A percentile compares a stretch with the other conserved stretches of the same genome.
These are phyloP conservation scores for Didymosphaeria variabile DNA, from an alignment of 2,329 filamentous ascomycete genomes.

Conservation along the genomic window DNA sequence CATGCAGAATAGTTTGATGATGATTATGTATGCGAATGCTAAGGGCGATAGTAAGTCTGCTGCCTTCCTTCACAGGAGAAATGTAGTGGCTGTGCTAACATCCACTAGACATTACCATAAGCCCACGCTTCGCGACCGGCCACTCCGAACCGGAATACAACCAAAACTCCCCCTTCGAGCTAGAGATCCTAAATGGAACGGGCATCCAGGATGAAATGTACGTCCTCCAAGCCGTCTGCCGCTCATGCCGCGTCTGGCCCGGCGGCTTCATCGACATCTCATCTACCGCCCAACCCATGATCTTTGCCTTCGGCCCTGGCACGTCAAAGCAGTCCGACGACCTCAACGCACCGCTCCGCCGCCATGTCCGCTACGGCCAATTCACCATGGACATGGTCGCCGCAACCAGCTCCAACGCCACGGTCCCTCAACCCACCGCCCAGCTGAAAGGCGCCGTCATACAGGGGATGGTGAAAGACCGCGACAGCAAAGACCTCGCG, in stretches of 20 bases:
- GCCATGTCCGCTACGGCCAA: conserved; percentile 50
- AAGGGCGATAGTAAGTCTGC: conserved; percentile 42
- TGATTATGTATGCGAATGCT: conserved; percentile 54
- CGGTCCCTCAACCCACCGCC: conserved; percentile 41
- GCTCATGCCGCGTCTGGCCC: conserved; percentile 51
- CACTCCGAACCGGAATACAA: conserved; percentile 49
- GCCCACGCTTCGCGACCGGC: conserved; percentile 45
- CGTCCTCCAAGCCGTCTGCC: conserved; percentile 49
- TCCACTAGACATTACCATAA: conserved; percentile 46
- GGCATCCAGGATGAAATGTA: conserved; percentile 48
- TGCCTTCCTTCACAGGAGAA: background rate
- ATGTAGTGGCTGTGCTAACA: conserved; percentile 17
- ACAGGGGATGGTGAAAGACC: conserved; percentile 33
- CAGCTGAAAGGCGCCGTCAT: conserved; percentile 36
- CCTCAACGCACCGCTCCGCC: conserved; percentile 43
- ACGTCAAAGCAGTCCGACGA: conserved; percentile 40
- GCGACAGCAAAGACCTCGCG: conserved; percentile 38
- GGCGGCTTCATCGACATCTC: conserved; percentile 47
- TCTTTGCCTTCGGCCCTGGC: conserved; percentile 53
- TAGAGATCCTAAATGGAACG: conserved; percentile 43
- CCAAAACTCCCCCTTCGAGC: conserved; percentile 25
- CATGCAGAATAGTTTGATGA: conserved; percentile 56
- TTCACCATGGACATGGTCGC: conserved; percentile 54
- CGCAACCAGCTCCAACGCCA: conserved; percentile 44
- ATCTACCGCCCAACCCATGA: conserved; percentile 48